Conservation (phyloP, 768 basidiomycete species). For the Coprinopsis sp. region DNA sequence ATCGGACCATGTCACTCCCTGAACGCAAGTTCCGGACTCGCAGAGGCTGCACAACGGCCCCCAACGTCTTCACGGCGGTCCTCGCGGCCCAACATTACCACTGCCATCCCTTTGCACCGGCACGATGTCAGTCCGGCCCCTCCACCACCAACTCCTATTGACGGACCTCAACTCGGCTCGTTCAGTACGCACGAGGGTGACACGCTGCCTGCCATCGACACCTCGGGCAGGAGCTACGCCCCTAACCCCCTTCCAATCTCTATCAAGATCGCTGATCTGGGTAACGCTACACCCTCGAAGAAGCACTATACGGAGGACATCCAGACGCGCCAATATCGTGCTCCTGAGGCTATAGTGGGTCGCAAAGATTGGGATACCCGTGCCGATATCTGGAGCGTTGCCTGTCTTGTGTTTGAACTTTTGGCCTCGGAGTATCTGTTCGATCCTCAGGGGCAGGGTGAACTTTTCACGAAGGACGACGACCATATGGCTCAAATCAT, state of each 20-base stretch:
- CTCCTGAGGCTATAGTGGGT: constrained; percentile 91
- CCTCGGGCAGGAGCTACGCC: constrained; percentile 4
- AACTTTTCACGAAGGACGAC: constrained; percentile 86
- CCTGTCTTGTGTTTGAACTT: constrained; percentile 88
- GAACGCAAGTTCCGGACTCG: no score
- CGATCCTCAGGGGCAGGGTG: constrained; percentile 79
- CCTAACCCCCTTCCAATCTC: constrained; percentile 49
- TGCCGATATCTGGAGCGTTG: constrained; percentile 89
- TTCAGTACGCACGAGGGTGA: constrained; percentile 18
- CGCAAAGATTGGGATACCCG: constrained; percentile 80
- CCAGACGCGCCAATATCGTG: constrained; percentile 93
- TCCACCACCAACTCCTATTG: constrained; percentile 35
- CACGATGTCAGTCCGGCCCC: constrained; percentile 20
- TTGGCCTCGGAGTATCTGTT: constrained; percentile 90
- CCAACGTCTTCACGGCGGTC: no score
- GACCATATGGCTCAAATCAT: constrained; percentile 96
- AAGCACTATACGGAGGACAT: constrained; percentile 93
- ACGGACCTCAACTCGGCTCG: constrained; percentile 22
- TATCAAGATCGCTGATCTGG: constrained; percentile 92
- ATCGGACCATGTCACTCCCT: constrained; percentile 14
- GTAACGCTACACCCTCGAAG: constrained; percentile 89
- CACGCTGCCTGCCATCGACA: constrained; percentile 7
- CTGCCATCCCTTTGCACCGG: constrained; percentile 7
- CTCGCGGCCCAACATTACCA: constrained; percentile 12
- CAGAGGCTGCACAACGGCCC: no score